Base-by-base conservation (phyloP, 2,329 filamentous ascomycete genomes). In the Ophiocordyceps camponoti-rufipedis region DNA sequence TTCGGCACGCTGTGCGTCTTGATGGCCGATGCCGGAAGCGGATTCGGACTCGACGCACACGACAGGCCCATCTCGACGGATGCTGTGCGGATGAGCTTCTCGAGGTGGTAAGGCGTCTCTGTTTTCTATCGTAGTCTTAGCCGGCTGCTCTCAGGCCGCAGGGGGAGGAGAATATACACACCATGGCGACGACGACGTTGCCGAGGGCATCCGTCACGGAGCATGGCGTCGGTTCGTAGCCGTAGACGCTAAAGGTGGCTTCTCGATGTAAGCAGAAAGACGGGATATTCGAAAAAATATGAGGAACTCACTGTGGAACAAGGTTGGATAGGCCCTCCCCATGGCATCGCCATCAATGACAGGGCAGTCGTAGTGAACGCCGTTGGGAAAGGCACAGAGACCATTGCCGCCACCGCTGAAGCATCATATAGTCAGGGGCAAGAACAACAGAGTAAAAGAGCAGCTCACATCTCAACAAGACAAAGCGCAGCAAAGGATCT, bases 191-290 rank as follows among this genome's bases (percentile, higher is more conserved):
- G 23, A 52, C 54, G 2, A 55, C 54, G 41, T 65, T 65, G 35
- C 61, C 61, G 14, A 57, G 54, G 1, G 58, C 61, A 43, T 65
- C 62, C 2, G 62, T 57, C 14, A 66, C 54, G 0, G 59, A 55
- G 19, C 62, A 65, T 0, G 64, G 64, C 0, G 54, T 52, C 5
- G 65, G 51, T 2, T 59, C 54, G 14, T 63, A 53, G 0, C 62
- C 63, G 18, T 65, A 65, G 0, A 66, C 58, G 44, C 61, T 64
- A 18, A 62, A 58, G 0, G 57, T 63, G 11, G 57, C 62, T 65
- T 6, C n/a, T 35, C 28, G 1, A 43, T 50, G 31, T 5, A n/a
- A n/a, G n/a, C 5, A 18, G 14, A 0, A 1, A 28, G 28, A 29
- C 23, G 41, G 41, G 16, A n/a, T n/a, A n/a, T n/a, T n/a, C n/a